Evolutionary conservation across 305 asterid genomes (phyloP).

Genomic region (Fraxinus paxiana): DNA sequence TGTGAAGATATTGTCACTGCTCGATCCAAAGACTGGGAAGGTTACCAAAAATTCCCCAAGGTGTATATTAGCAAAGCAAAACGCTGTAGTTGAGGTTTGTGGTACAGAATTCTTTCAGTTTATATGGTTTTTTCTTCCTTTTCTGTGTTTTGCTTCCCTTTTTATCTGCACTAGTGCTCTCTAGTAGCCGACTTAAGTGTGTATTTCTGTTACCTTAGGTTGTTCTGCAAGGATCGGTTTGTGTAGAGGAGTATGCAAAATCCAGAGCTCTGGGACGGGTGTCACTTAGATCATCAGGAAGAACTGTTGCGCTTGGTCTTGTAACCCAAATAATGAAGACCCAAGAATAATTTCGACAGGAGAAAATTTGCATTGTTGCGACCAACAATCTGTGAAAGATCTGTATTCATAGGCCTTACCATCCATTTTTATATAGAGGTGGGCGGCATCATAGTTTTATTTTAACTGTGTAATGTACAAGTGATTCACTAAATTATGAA

Average conservation of each 20-base stretch:
- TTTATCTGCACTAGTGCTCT: not conserved
- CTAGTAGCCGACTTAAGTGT: not conserved
- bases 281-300: conserved; percentile 77
- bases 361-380: not conserved
- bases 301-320: conserved; percentile 79
- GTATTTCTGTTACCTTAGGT: conserved; percentile 37
- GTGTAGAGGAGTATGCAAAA: conserved; percentile 67
- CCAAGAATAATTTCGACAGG: conserved; percentile 24
- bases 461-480: not conserved
- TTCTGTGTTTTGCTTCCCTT: not conserved
- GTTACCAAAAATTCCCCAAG: conserved; percentile 76
- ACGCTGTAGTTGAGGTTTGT: conserved; percentile 75
- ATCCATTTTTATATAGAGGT: conserved; percentile 23
- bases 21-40: conserved; percentile 86
- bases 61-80: conserved; percentile 76
- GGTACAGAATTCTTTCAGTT: conserved; percentile 1
- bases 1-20: conserved; percentile 59
- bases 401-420: not conserved
- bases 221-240: conserved; percentile 59
- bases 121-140: not conserved
- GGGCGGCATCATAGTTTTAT: not conserved
- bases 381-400: not conserved
- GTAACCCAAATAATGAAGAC: conserved; percentile 51
- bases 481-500: conserved; percentile 1
- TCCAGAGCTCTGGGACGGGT: conserved; percentile 79